Base-by-base conservation (phyloP, 2,329 filamentous ascomycete species). In the Fusarium annulatum region DNA sequence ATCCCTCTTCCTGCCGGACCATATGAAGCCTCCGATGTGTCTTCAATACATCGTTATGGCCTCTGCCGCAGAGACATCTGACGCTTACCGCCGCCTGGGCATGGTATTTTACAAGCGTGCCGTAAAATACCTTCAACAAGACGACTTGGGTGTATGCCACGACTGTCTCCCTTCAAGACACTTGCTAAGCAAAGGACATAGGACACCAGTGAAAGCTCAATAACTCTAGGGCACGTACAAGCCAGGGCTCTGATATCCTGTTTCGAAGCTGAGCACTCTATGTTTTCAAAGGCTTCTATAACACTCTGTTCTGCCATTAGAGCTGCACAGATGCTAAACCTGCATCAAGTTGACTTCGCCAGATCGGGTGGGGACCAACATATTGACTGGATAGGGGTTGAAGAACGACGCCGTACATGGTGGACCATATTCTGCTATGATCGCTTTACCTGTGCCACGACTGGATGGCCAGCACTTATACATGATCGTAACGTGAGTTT, bases 341-440 rank as follows among this genome's bases (percentile, higher is more conserved):
- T 68, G 11, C 56, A 68, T 23, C 26, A 39, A 21, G 23, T 45
- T 11, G 65, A 68, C 23, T 14, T 19, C 18, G 4, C 23, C 4
- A 21, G 33, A 5, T 14, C 16, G 9, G 5, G 1, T 4, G 15
- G 11, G 9, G 30, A 16, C 10, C n/a, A 33, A 4, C 8, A 14
- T 12, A 10, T 19, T 33, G 65, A 68, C 38, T 68, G 48, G 48
- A 68, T 63, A 33, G 38, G 36, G 21, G 19, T 68, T 12, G 65
- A 68, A 15, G 64, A 68, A 23, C 48, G n/a, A 11, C 65, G 65
- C 7, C 65, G 64, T 9, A 68, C 64, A 11, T 68, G 65, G 65
- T 68, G 65, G 65, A 68, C 65, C 14, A 68, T 68, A 45, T 68
- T 68, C 42, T 68, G 65, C 34, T 68, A 68, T 28, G 65, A 68